Base-by-base conservation (phyloP, 768 basidiomycete species). In the Gymnopilus junonius region DNA sequence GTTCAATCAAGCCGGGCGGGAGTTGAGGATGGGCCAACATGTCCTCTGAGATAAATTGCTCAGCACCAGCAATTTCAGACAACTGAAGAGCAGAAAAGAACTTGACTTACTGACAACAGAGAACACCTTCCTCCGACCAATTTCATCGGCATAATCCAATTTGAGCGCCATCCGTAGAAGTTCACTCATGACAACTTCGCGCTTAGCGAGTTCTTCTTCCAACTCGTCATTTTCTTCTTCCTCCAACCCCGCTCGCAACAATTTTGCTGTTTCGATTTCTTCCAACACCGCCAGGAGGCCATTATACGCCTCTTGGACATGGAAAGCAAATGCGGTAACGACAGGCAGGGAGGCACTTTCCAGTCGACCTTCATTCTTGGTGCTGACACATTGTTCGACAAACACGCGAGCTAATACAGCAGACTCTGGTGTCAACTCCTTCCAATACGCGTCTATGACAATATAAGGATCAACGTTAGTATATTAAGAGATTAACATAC, bases 131-230 rank as follows among this genome's bases (percentile, higher is more conserved):
- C 97, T 79, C 58, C 97, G 77, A 8, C 97, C 97, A 70, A 97
- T 95, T 74, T 98, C 96, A 74, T 99, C 97, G 25, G 88, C 88
- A 67, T 96, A 98, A 74, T 99, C 97, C 42, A 95, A 79, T 66
- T 90, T 89, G 31, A 93, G 82, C 0, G 93, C 91, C 63, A 97
- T 85, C 59, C 85, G 85, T 34, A 98, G 81, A 69, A 98, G 79
- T 72, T 98, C 94, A 2, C 88, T 83, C 48, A 97, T 83, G 11
- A 95, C 78, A 59, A 94, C 89, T 65, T 92, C 91, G 27, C 79
- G 79, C 68, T 89, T 88, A 4, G 86, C 80, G 17, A 85, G 73
- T 59, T 86, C 84, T 56, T 91, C 89, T 46, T 88, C 86, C 29
- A 80, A 76, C 55, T 76, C 73, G n/a, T 83, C 81, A 14, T 76